phyloP scores from a whole-genome alignment of 1,284 basidiomycete genomes.

The Tilletia walkeri region DNA sequence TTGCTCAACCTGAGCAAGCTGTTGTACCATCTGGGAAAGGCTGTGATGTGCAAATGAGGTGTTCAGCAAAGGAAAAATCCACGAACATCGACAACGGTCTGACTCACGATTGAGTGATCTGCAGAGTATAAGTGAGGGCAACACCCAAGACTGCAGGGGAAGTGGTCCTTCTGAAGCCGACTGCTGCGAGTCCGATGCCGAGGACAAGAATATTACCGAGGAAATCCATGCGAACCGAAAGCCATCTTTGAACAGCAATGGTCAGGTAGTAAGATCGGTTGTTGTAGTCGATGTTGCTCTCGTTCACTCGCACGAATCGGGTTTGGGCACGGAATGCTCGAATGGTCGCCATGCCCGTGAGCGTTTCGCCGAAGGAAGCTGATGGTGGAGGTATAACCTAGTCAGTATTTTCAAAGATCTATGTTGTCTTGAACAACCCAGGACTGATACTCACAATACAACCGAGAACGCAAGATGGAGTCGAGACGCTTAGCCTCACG shows the following conservation, averaged over 20 bases:
- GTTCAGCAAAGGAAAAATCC: constrained; percentile 33
- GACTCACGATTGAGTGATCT: constrained; percentile 67
- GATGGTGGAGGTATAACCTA: not conserved
- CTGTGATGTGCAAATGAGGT: constrained; percentile 13
- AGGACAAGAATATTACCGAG: constrained; percentile 69
- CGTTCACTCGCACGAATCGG: not conserved
- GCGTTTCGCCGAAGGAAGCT: constrained; percentile 14
- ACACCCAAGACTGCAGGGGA: constrained; percentile 76
- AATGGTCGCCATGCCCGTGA: constrained; percentile 17
- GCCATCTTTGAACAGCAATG: constrained; percentile 36
- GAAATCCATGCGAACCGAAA: constrained; percentile 73
- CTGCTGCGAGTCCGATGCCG: constrained; percentile 71
- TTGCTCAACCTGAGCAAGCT: constrained; percentile 20
- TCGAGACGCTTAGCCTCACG: constrained; percentile 24
- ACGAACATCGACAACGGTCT: constrained; percentile 73
- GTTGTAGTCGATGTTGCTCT: not conserved
- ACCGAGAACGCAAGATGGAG: constrained; percentile 29
- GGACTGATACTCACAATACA: constrained; percentile 34
- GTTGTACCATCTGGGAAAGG: constrained; percentile 21
- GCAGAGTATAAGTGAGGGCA: constrained; percentile 71
- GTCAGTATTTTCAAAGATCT: constrained; percentile 22
- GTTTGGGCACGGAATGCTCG: not conserved
- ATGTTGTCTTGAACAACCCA: constrained; percentile 20
- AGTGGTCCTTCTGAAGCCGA: constrained; percentile 71
- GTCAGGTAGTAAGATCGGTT: constrained; percentile 35